Evolutionary conservation across 805 yeast genomes (phyloP).

Genomic region (Millerozyma miso): DNA sequence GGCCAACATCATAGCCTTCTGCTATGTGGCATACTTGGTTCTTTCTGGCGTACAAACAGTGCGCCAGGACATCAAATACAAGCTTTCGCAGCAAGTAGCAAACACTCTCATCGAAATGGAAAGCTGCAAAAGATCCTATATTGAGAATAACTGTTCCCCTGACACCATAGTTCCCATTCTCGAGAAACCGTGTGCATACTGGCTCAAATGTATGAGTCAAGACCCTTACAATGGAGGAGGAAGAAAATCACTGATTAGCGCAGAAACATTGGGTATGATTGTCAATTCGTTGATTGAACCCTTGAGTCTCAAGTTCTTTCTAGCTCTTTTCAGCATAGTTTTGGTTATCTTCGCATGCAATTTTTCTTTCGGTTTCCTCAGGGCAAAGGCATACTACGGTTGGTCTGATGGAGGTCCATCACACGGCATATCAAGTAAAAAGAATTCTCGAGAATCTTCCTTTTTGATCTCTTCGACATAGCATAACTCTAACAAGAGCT

Average conservation of each 20-base stretch:
- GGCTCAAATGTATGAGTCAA: slow-evolving; percentile 66
- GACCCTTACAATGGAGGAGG: slow-evolving; percentile 47
- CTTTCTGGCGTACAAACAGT: slow-evolving; percentile 45
- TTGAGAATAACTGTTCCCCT: slow-evolving; percentile 55
- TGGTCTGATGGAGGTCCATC: slow-evolving; percentile 8
- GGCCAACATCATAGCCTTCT: slow-evolving; percentile 45
- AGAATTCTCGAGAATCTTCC: too few relatives aligned
- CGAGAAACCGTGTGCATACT: slow-evolving; percentile 50
- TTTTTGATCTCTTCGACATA: too few relatives aligned
- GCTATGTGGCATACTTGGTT: slow-evolving; percentile 41
- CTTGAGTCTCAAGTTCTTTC: slow-evolving; percentile 55
- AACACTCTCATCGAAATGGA: slow-evolving; percentile 49
- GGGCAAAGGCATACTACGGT: slow-evolving; percentile 51
- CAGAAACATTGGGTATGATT: slow-evolving; percentile 58
- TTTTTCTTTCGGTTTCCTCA: slow-evolving; percentile 60
- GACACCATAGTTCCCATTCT: slow-evolving; percentile 56
- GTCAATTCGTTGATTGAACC: slow-evolving; percentile 66
- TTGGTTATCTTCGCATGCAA: slow-evolving; percentile 57
- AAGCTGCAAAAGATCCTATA: slow-evolving; percentile 48
- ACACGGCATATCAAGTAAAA: neutral
- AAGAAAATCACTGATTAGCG: slow-evolving; percentile 51
- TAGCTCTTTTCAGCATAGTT: slow-evolving; percentile 37
- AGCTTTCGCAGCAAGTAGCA: slow-evolving; percentile 45
- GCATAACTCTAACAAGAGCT: too few relatives aligned
- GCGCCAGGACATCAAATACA: slow-evolving; percentile 48